Base-by-base conservation (phyloP, 1,284 basidiomycete species). In the Sanghuangporus sanghuang region DNA sequence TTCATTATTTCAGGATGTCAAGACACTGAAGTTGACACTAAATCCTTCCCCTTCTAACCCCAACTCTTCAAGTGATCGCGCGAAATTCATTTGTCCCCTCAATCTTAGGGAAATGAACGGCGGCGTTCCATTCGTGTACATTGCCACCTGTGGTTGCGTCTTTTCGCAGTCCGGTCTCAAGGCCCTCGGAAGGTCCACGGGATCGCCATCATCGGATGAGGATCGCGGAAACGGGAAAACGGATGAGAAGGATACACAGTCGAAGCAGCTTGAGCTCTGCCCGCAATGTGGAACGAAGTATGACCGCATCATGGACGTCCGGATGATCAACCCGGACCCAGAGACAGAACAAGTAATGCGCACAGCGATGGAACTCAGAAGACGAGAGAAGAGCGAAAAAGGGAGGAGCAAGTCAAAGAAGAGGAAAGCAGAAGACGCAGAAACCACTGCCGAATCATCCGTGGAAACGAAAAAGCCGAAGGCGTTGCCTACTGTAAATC, bases 51-150 rank as follows among this genome's bases (percentile, higher is more conserved):
- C 81, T 4, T 66, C 75, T 3, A 40, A 23, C 16, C 61, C 78
- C 11, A 68, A 76, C 1, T 70, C 75, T 16, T 69, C 80, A 42
- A 67, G 70, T 16, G 83, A 85, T 44, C 78, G 78, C 2, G 82
- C 89, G 0, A 83, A 83, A 48, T 97, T 94, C 69, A 85, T 94
- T 61, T 98, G 95, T 77, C 93, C 95, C 0, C 81, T 97, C 56
- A 93, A 89, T 2, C 77, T 94, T 68, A 93, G 93, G 73, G 95
- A 96, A 76, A 96, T 97, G 93, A 93, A 92, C 66, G 95, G 95
- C n/a, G 73, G 77, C 0, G 84, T 91, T 59, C 92, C 93, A 0
- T 97, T 97, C 73, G 85, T 94, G 62, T 96, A 94, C 72, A 76
- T 96, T 67, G 78, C 81, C n/a, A 77, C 87, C 0, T 97, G 95